Evolutionary conservation across 805 yeast species (phyloP), one percentile per base, ranked within the genome.

Genomic region (Metschnikowia anglica): DNA sequence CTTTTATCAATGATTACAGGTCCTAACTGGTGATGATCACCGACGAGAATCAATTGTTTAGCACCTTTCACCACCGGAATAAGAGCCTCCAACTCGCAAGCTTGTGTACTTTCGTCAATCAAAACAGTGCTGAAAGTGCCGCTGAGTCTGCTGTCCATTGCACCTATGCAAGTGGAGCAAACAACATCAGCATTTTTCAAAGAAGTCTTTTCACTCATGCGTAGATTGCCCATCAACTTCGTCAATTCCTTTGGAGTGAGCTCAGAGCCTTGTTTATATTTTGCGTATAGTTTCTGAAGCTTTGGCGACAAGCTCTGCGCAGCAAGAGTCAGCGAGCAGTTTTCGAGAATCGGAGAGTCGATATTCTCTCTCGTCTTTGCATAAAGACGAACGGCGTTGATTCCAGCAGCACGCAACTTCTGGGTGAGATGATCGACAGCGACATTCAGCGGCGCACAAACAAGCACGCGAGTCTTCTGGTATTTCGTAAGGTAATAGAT

Each of bases 21-120:
- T 1, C 97, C 97, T 51, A 90, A 72, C 68, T 90, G 98, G 66
- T 88, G 91, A 65, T 91, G 97, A 62, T 90, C 98, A 58, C 98
- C 98, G 28, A 89, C 97, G 25, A 90, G 68, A 34, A 90, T 79
- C 5, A 89, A 88, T 60, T 90, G 97, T 58, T 84, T 85, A 34
- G 95, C 89, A 19, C 97, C 96, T 52, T 83, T 85, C 2, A 85
- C 88, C 28, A 90, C 78, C 10, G 98, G 97, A 51, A 90, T 88
- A 55, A 90, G 72, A 55, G 86, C 80, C 62, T 89, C 96, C 1
- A 97, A 96, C 62, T 90, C 98, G 0, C 91, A 78, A 2, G 97
- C 91, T 66, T 91, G 97, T 0, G 97, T 88, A 56, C 88, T 82
- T 67, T 90, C 98, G 65, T 90, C 98, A 46, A 90, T 85, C 47